phyloP scores from a whole-genome alignment of 257 asterid species.

The Coffea canephora region DNA sequence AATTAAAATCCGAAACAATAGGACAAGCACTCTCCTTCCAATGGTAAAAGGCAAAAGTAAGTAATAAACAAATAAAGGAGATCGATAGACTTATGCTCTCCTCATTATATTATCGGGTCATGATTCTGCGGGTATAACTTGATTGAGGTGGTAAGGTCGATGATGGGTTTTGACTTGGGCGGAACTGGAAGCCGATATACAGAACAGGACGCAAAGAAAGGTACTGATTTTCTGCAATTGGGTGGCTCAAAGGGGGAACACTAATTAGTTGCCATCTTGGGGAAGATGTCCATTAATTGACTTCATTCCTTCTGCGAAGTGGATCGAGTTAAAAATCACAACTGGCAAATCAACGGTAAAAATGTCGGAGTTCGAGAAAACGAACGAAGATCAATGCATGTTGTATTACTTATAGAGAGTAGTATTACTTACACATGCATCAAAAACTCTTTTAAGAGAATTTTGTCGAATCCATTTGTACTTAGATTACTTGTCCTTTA shows the following conservation, averaged over 20 bases:
- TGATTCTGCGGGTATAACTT: neutral
- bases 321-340: slow-evolving; percentile 7
- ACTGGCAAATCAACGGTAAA: slow-evolving; percentile 29
- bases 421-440: neutral
- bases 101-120: neutral
- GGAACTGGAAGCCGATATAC: slow-evolving; percentile 8
- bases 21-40: neutral
- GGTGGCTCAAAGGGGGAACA: slow-evolving; percentile 53
- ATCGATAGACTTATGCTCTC: neutral
- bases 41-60: neutral
- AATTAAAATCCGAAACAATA: neutral
- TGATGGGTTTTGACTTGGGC: slow-evolving; percentile 23
- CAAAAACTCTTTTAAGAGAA: slow-evolving; percentile 12
- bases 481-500: slow-evolving; percentile 46
- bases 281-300: slow-evolving; percentile 43
- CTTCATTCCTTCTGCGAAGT: slow-evolving; percentile 15
- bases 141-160: slow-evolving; percentile 8
- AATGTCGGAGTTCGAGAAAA: slow-evolving; percentile 18
- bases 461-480: slow-evolving; percentile 58
- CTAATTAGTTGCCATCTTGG: slow-evolving; percentile 26
- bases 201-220: neutral
- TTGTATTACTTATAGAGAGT: neutral
- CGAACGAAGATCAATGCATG: slow-evolving; percentile 3
- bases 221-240: slow-evolving; percentile 19
- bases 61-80: neutral